phyloP scores from a whole-genome alignment of 23 red algal genomes.

The Gracilaria vermiculophylla region DNA sequence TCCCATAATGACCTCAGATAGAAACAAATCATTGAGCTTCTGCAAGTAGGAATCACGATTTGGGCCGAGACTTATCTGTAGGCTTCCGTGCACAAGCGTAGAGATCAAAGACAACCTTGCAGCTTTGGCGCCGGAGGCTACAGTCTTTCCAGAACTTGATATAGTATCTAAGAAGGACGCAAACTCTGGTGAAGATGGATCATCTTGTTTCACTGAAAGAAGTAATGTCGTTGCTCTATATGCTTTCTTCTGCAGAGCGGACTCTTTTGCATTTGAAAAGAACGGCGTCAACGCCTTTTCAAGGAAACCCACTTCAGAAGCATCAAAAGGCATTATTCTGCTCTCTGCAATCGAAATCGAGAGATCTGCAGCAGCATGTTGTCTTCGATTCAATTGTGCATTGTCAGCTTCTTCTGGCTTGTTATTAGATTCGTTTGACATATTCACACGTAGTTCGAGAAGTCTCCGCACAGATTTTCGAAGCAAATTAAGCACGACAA shows the following conservation, averaged over 20 bases:
- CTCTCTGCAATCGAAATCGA: slow-evolving; percentile 68
- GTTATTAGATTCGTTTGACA: not conserved
- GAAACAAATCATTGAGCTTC: slow-evolving; percentile 32
- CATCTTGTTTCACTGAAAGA: not conserved
- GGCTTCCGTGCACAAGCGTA: slow-evolving; percentile 20
- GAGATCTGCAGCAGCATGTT: slow-evolving; percentile 58
- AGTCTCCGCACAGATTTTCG: slow-evolving; percentile 58
- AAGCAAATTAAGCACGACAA: slow-evolving; percentile 16
- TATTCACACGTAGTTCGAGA: slow-evolving; percentile 40
- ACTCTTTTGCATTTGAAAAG: slow-evolving; percentile 61
- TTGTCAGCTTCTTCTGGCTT: not conserved
- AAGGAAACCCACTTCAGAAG: slow-evolving; percentile 62
- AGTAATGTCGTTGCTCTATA: slow-evolving; percentile 67
- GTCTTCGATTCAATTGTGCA: not conserved
- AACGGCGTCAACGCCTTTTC: slow-evolving; percentile 70
- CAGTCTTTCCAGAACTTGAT: slow-evolving; percentile 22
- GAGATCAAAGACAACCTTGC: slow-evolving; percentile 15
- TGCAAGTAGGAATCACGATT: slow-evolving; percentile 12
- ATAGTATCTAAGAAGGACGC: slow-evolving; percentile 6
- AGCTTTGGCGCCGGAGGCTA: slow-evolving; percentile 69
- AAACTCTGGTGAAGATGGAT: not conserved
- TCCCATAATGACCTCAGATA: slow-evolving; percentile 69
- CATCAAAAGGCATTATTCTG: slow-evolving; percentile 43
- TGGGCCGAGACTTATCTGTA: not conserved
- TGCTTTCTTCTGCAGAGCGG: slow-evolving; percentile 81